phyloP scores from a whole-genome alignment of 805 yeast genomes.

The Pichia paraexigua region DNA sequence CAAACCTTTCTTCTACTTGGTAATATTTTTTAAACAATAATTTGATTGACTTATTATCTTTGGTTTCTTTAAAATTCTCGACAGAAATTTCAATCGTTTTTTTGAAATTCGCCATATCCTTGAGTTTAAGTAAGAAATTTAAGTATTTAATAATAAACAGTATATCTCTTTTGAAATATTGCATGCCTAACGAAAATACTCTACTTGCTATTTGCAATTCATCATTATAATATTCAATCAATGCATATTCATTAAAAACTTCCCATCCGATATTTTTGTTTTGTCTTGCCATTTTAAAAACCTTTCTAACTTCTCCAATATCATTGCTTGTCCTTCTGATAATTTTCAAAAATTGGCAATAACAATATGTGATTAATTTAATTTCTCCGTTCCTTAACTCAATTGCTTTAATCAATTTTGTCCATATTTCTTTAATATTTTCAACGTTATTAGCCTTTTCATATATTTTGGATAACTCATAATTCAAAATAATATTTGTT shows the following conservation, averaged over 20 bases:
- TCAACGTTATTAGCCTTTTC: conserved; percentile 50
- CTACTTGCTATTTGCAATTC: conserved; percentile 63
- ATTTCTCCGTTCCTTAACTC: conserved; percentile 17
- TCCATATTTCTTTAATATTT: conserved; percentile 43
- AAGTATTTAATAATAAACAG: conserved; percentile 62
- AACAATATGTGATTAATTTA: conserved; percentile 48
- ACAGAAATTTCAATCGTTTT: conserved; percentile 75
- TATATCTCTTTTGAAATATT: conserved; percentile 40
- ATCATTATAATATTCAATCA: conserved; percentile 65
- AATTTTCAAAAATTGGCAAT: conserved; percentile 62
- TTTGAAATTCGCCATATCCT: conserved; percentile 65
- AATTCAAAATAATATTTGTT: conserved; percentile 55
- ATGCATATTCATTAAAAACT: conserved; percentile 73
- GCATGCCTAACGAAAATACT: conserved; percentile 74
- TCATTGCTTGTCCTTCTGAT: conserved; percentile 43
- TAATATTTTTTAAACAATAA: conserved; percentile 52
- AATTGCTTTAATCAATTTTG: conserved; percentile 38
- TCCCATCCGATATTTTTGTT: conserved; percentile 59
- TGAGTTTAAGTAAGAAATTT: conserved; percentile 58
- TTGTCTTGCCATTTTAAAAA: conserved; percentile 65
- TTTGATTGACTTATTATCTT: conserved; percentile 28
- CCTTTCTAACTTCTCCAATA: conserved; percentile 52
- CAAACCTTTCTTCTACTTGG: conserved; percentile 59
- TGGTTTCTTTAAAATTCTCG: conserved; percentile 40
- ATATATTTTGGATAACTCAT: conserved; percentile 58